Base-by-base conservation (phyloP, 2,329 filamentous ascomycete species). In the Trichoderma sp. region DNA sequence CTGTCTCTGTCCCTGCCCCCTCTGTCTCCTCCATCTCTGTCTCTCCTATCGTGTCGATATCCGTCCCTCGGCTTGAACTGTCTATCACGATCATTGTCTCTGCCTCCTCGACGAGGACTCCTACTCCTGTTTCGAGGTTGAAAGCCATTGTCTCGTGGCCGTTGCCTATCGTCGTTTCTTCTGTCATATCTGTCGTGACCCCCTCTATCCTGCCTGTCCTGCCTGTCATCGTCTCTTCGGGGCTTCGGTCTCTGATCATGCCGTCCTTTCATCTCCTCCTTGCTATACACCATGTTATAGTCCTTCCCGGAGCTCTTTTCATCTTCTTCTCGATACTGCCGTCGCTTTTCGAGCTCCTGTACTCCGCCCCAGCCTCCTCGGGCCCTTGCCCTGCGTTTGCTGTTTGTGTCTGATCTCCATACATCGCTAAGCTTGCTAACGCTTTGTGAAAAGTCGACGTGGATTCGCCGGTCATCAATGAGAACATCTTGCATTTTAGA, bases 401-500 rank as follows among this genome's bases (percentile, higher is more conserved):
- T 87, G 76, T 97, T 97, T 24, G 94, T 93, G 53, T 91, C 90
- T 70, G 89, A 91, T 71, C 96, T 88, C 96, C 96, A 99, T 19
- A 90, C 90, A 72, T 97, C 93, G 57, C 93, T 96, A 8, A 99
- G 82, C 77, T 93, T 95, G 71, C 90, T 88, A 71, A 94, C 96
- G 77, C 93, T 97, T 82, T 99, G 96, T 13, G 94, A 97, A 80
- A 99, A 99, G 81, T 99, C 96, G 68, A 99, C 96, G 77, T 99
- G 96, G 72, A 99, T 99, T 53, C 96, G 91, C 73, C 97, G 92
- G 75, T 99, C 96, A 76, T 99, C 96, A 73, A 99, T 98, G 68
- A 99, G 83, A 1, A 98, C 95, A 2, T 91, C 93, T 79, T 99
- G 94, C 96, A 99, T 99, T 82, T 99, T 99, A 83, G 96, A 96